Evolutionary conservation across 2,329 filamentous ascomycete species (phyloP), one percentile per base, ranked within the genome.

Genomic region (Grosmannia serpens): DNA sequence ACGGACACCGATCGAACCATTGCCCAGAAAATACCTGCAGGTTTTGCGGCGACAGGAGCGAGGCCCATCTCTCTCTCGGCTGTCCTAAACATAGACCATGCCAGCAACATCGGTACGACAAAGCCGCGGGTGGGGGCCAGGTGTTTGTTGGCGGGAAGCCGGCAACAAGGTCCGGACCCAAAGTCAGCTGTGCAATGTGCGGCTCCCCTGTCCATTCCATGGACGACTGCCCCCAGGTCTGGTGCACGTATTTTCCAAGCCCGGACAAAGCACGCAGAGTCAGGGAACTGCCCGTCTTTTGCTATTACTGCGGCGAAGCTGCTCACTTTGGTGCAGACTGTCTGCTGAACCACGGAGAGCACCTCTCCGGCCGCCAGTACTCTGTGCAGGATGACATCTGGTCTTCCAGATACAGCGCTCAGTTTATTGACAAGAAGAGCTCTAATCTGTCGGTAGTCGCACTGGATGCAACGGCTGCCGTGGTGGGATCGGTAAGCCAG

Each of bases 251-350:
- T 66, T 68, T 71, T 15, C 74, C 74, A 2, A 68, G 71, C 17
- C 64, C 70, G 11, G 66, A 70, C 20, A 69, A 69, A 17, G 70
- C 75, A 54, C 52, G 31, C 52, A 54, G 27, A 15, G 52, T 54
- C 31, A 38, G 20, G 13, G 67, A 69, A 33, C 74, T 86, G 24
- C 74, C 75, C 0, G 69, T 75, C 1, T 78, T 74, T 57, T 86
- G 84, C 68, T 82, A 81, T 59, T 68, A 67, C 41, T 87, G 84
- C 64, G 83, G 82, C 29, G 68, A 67, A 17, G 65, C 70, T 31
- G 74, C 74, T 8, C 84, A 87, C 67, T 85, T 77, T 65, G 78
- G 80, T 1, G 73, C 76, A 15, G 82, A 84, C 58, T 87, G 84
- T 66, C 68, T 66, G 4, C 60, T 70, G 46, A 67, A 69, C 38